phyloP scores from a whole-genome alignment of 2,329 filamentous ascomycete genomes.

The Botrytis elliptica region DNA sequence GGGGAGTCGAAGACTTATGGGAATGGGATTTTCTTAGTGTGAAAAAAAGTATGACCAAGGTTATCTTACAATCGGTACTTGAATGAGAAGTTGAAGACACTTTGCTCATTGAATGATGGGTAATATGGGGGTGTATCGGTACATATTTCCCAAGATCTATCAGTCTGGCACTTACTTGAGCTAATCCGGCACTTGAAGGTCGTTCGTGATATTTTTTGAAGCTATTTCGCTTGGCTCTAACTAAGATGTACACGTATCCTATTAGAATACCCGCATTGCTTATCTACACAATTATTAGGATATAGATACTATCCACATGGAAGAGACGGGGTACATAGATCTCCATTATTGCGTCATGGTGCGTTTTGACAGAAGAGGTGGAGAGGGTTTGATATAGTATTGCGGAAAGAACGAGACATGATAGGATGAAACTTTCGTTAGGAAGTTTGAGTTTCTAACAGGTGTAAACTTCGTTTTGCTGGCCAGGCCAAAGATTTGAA shows the following conservation, averaged over 20 bases:
- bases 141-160: neutral
- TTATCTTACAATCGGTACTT: neutral
- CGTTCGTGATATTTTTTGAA: neutral
- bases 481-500: rapidly evolving
- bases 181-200: neutral
- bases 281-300: neutral
- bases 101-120: neutral
- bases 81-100: neutral
- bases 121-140: neutral
- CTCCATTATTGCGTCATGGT: neutral
- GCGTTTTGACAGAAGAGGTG: neutral
- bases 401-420: neutral
- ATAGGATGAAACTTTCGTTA: neutral
- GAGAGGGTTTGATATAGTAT: neutral
- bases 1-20: neutral
- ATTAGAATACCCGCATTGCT: neutral
- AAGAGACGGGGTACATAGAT: neutral
- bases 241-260: neutral
- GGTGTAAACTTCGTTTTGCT: too few relatives aligned
- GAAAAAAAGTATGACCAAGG: neutral
- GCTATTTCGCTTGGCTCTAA: neutral
- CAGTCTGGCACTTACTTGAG: neutral
- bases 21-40: neutral
- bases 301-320: neutral
- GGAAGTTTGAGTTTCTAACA: neutral